phyloP scores from a whole-genome alignment of 75 land plant genomes.

The Chamaecyparis obtusa region DNA sequence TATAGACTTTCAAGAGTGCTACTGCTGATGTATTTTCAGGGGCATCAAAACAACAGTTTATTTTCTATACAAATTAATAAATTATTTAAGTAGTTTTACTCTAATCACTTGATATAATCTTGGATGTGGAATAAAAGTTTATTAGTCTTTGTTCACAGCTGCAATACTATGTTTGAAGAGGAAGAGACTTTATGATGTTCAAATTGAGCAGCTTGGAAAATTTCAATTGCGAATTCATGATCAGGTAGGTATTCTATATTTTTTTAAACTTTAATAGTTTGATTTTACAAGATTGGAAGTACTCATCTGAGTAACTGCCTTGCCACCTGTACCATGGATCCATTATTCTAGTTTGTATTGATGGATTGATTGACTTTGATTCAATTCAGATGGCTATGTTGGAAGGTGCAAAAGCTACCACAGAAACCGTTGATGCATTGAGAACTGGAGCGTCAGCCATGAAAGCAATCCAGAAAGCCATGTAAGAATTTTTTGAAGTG shows the following conservation, averaged over 20 bases:
- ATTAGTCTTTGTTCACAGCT: constrained; percentile 36
- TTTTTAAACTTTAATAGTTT: neutral
- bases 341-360: neutral
- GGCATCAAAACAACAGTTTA: neutral
- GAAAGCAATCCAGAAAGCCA: constrained; percentile 28
- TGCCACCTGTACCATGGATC: neutral
- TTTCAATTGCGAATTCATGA: constrained; percentile 86
- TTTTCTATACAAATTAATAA: neutral
- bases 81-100: neutral
- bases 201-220: constrained; percentile 83
- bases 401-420: constrained; percentile 46
- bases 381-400: constrained; percentile 33
- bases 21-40: neutral
- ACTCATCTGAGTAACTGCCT: neutral
- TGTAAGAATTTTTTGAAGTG: constrained; percentile 14
- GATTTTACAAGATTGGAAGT: neutral
- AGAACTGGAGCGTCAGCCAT: constrained; percentile 32
- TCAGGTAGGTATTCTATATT: constrained; percentile 39
- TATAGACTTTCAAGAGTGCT: neutral
- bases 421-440: constrained; percentile 40
- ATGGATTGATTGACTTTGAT: constrained; percentile 1
- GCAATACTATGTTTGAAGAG: constrained; percentile 84
- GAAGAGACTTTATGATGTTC: constrained; percentile 76
- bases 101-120: neutral
- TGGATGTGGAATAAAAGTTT: neutral